Evolutionary conservation across 306 rosid genomes (phyloP), one percentile per base, ranked within the genome.

Genomic region (Glycyrrhiza uralensis): DNA sequence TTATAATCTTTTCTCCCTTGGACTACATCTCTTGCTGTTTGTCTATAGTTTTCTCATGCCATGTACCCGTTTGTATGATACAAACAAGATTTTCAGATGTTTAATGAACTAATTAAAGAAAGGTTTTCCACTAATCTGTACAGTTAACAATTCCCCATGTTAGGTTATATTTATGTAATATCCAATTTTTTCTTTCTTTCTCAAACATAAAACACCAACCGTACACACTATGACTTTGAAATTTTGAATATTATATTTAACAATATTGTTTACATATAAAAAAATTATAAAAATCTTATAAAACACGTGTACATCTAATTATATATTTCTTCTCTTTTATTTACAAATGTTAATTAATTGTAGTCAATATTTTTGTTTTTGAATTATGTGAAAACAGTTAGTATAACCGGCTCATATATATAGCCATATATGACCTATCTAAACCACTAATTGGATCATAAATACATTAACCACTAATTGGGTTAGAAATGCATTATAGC

Each of bases 1-100:
- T 81, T 65, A 68, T 64, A 62, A 71, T 81, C 71, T 77, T 84
- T 82, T 81, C 81, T 79, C 57, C 75, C 69, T 82, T 81, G 61
- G 70, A 80, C 75, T 74, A 29, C 52, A 63, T 69, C 77, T 36
- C 77, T 52, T 76, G 29, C 15, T 8, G 35, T 81, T 15, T 81
- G 69, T 62, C 80, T 73, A 51, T 75, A 14, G 77, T 66, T 78
- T n/a, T 85, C 79, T 75, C 75, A 35, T 75, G 54, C 84, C 52
- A 17, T 49, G 83, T 59, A 75, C 70, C 28, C 41, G 58, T 56
- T 47, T 60, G 61, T 42, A 54, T 74, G 59, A 17, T 49, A 30
- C 19, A 56, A 68, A 32, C 33, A 56, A 75, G 75, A 66, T 23
- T 65, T 69, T 59, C 56, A 36, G 39, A 63, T 70, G 15, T 70